phyloP scores from a whole-genome alignment of 108 stramenopile genomes.

The Cylindrotheca fusiformis region DNA sequence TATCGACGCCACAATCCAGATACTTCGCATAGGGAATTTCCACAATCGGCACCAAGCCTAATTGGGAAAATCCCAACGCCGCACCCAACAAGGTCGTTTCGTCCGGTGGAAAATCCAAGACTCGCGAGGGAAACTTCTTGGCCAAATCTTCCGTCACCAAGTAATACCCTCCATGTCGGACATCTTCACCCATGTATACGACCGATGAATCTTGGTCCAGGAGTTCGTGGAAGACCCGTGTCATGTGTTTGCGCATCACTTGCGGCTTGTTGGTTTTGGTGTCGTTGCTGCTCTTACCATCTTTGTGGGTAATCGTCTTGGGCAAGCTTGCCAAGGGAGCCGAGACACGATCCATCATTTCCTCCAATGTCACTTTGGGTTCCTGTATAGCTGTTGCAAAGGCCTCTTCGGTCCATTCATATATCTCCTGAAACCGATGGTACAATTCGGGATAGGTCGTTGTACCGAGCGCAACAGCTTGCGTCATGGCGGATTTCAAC shows the following conservation, averaged over 20 bases:
- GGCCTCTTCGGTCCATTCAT: conserved; percentile 23
- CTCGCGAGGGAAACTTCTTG: conserved; percentile 49
- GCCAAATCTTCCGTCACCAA: conserved; percentile 78
- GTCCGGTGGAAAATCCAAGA: conserved; percentile 88
- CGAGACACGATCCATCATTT: conserved; percentile 58
- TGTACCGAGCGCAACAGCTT: conserved; percentile 52
- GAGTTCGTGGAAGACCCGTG: conserved; percentile 41
- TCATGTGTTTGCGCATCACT: conserved; percentile 87
- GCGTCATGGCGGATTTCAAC: conserved; percentile 40
- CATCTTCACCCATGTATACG: conserved; percentile 87
- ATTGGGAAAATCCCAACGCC: conserved; percentile 75
- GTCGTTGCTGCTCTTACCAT: not conserved
- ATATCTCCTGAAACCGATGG: conserved; percentile 57
- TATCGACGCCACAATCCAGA: conserved; percentile 84
- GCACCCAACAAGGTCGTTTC: conserved; percentile 84
- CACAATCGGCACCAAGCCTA: conserved; percentile 75
- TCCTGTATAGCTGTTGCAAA: conserved; percentile 67
- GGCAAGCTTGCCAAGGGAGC: conserved; percentile 29
- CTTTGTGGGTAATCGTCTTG: conserved; percentile 3
- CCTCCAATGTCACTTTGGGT: conserved; percentile 65
- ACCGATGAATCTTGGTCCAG: conserved; percentile 48
- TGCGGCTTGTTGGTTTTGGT: conserved; percentile 45
- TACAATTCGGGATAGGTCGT: conserved; percentile 44
- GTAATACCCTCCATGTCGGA: conserved; percentile 88
- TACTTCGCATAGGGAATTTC: conserved; percentile 93